Base-by-base conservation (phyloP, 176 grass and related monocot genomes). In the Saccharum spontaneum region DNA sequence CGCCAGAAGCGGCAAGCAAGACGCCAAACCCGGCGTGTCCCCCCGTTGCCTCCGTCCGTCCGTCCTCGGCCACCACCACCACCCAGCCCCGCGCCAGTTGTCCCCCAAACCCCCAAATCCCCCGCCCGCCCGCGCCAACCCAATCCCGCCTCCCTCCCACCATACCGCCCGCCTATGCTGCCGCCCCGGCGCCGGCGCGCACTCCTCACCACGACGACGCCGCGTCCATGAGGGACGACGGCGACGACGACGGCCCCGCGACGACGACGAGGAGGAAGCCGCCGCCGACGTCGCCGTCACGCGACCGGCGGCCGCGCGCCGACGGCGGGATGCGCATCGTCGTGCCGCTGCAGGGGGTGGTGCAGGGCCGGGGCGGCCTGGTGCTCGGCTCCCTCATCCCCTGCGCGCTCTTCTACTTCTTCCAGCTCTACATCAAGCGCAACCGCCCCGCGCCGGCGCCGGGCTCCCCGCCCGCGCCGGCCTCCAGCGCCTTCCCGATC, bases 371-470 rank as follows among this genome's bases (percentile, higher is more conserved):
- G 6, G 96, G 96, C 1, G 96, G 96, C 13, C 91, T 98, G 40
- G 96, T 98, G 23, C 89, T 98, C 39, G 96, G 96, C 73, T 98
- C 96, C 45, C 89, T 98, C 80, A 89, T 98, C 89, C 96, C 96
- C 69, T 98, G 96, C 83, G 96, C 96, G 3, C 96, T 98, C 85
- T 95, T 98, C 93, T 98, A 98, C 91, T 90, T 98, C 83, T 84
- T 98, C 80, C 96, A 98, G 86, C 89, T 98, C 77, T 98, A 98
- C 89, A 86, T 98, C 87, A 95, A 94, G 70, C 95, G 91, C 91
- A 86, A 95, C 57, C 90, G 92, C 8, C 87, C 90, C 85, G 0
- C 85, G 0, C 77, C 80, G 0, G 17, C 71, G 7, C 38, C 90
- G 50, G 50, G 55, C 48, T 77, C 83, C 45, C 81, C 0, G 39